phyloP scores from a whole-genome alignment of 2,329 filamentous ascomycete genomes.

The Cladosporium colombiae region DNA sequence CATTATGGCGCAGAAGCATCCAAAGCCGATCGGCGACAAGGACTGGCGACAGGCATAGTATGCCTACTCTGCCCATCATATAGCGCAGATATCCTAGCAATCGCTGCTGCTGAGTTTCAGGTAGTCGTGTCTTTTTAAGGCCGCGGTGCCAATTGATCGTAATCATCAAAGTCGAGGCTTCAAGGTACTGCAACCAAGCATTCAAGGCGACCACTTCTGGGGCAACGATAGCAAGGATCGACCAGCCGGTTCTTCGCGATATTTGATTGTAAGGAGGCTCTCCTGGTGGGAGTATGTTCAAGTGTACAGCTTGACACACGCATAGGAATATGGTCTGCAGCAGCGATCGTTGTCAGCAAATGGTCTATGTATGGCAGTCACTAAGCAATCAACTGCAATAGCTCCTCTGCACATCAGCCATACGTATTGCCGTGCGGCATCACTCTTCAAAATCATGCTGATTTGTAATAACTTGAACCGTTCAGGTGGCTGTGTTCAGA shows the following conservation, averaged over 20 bases:
- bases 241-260: constrained; percentile 19
- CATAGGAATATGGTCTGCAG: constrained; percentile 20
- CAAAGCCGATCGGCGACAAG: neutral
- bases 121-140: neutral
- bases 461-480: too few relatives aligned
- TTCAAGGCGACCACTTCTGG: constrained; percentile 21
- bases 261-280: constrained; percentile 18
- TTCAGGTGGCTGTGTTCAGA: too few relatives aligned
- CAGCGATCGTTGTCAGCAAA: constrained; percentile 14
- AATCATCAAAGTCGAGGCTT: neutral
- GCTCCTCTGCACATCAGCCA: too few relatives aligned
- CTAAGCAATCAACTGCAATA: too few relatives aligned
- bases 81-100: too few relatives aligned
- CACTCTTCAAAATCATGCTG: too few relatives aligned
- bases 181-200: constrained; percentile 12
- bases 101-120: neutral
- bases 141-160: neutral
- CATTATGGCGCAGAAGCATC: neutral
- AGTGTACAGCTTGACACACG: constrained; percentile 25
- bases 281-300: constrained; percentile 22
- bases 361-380: neutral
- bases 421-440: too few relatives aligned
- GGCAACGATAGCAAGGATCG: constrained; percentile 21
- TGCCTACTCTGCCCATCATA: neutral
- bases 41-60: neutral